A percentile compares a stretch with the other conserved stretches of the same genome.
phyloP scores from a whole-genome alignment of 345 rosid species.

The Xanthoceras sorbifolium region DNA sequence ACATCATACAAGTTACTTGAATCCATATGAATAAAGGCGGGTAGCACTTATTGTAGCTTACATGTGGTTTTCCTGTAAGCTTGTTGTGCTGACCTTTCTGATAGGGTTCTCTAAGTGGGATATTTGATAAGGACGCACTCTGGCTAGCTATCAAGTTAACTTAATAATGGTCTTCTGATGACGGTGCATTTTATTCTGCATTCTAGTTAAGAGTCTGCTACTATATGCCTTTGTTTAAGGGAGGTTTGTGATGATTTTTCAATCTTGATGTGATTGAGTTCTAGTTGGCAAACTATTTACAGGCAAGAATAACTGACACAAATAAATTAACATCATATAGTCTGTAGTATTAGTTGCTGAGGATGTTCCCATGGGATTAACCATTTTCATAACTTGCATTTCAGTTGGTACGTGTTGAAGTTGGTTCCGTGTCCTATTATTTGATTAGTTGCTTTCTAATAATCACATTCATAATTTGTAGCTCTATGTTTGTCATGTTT shows the following conservation, averaged over 20 bases:
- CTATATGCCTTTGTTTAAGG: not conserved
- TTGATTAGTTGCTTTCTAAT: not conserved
- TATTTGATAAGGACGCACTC: not conserved
- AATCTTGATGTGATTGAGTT: not conserved
- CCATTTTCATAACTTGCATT: not conserved
- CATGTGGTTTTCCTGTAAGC: not conserved
- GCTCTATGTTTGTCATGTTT: not conserved
- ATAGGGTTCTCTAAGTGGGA: not conserved
- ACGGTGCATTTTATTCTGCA: not conserved
- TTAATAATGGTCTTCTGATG: not conserved
- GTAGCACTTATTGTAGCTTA: not conserved
- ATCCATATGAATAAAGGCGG: conserved; percentile 3
- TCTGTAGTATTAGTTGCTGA: not conserved
- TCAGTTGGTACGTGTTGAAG: not conserved
- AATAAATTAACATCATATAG: not conserved
- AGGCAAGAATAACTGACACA: not conserved
- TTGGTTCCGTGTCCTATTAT: not conserved
- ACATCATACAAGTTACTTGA: not conserved
- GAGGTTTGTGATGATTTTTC: no score
- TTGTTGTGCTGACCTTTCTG: conserved; percentile 5
- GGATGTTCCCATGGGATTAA: not conserved
- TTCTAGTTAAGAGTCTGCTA: not conserved
- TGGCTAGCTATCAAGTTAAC: not conserved
- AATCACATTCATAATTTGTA: not conserved
- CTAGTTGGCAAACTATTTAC: not conserved